Evolutionary conservation across 495 filamentous ascomycete genomes (phyloP), one percentile per base, ranked within the genome.

Genomic region (Xylaria telfairii): DNA sequence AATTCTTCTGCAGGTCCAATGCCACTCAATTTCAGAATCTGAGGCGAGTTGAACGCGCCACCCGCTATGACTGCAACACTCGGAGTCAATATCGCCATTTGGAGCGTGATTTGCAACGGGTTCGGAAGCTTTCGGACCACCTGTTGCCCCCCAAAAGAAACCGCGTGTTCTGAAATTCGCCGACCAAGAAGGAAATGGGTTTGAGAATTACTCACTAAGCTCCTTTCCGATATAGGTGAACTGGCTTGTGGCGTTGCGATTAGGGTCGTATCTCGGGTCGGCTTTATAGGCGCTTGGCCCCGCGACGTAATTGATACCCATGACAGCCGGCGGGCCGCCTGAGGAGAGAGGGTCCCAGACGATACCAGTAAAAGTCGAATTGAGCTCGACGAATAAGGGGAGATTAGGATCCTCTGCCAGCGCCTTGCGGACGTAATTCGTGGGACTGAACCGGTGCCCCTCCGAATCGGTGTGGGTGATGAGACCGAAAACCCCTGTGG

Each of bases 1-100:
- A 89, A 78, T 57, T 89, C 86, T 0, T 81, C 79, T 9, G 78
- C 80, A 0, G 85, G 81, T 0, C 88, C 88, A 61, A 90, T 84
- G 10, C 87, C 88, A 21, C 81, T 86, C 4, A 86, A 84, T 69
- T 88, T 85, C 12, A 90, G 78, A 19, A 90, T 83, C 49, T 87
- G 83, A 24, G 88, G 87, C 26, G 84, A 83, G 80, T 87, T 88
- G 78, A 88, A 89, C 21, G 85, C 79, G 4, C 88, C 88, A 12
- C 81, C 83, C 1, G 83, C 81, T 42, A 89, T 74, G 57, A 90
- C n/a, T n/a, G n/a, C n/a, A n/a, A n/a, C n/a, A n/a, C n/a, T n/a
- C n/a, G n/a, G n/a, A n/a, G n/a, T n/a, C n/a, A n/a, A n/a, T n/a
- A n/a, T n/a, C n/a, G n/a, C n/a, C n/a, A n/a, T n/a, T n/a, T n/a